phyloP scores from a whole-genome alignment of 495 filamentous ascomycete species.

The Elasticomyces elasticus region DNA sequence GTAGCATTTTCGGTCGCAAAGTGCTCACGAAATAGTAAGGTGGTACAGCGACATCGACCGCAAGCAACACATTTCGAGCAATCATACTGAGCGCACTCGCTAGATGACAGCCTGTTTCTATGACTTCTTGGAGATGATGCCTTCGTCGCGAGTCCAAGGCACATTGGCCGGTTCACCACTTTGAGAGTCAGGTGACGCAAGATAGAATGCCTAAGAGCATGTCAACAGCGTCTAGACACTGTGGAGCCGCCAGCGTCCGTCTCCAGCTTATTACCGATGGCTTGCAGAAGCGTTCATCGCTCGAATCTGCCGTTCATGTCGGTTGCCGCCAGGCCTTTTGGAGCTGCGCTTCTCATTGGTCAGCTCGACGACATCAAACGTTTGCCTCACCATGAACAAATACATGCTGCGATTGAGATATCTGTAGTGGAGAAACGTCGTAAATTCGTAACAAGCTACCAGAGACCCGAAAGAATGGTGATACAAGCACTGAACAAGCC shows the following conservation, averaged over 20 bases:
- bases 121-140: no score
- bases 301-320: neutral
- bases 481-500: neutral
- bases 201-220: no score
- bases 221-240: neutral
- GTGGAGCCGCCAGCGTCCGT: neutral
- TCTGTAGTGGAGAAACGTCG: neutral
- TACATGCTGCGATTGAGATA: neutral
- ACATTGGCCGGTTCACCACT: no score
- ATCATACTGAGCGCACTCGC: no score
- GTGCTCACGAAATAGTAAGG: no score
- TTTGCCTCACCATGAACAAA: neutral
- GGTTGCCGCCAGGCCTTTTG: neutral
- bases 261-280: neutral
- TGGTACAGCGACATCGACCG: no score
- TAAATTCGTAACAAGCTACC: constrained; percentile 8
- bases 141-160: no score
- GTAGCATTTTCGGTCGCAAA: no score
- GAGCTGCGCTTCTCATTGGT: neutral
- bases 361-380: constrained; percentile 1
- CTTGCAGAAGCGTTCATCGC: neutral
- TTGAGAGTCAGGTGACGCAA: no score
- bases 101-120: no score
- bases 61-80: no score
- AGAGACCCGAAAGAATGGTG: constrained; percentile 1